Conservation (phyloP, 805 yeast species). For the Priceomyces carsonii region DNA sequence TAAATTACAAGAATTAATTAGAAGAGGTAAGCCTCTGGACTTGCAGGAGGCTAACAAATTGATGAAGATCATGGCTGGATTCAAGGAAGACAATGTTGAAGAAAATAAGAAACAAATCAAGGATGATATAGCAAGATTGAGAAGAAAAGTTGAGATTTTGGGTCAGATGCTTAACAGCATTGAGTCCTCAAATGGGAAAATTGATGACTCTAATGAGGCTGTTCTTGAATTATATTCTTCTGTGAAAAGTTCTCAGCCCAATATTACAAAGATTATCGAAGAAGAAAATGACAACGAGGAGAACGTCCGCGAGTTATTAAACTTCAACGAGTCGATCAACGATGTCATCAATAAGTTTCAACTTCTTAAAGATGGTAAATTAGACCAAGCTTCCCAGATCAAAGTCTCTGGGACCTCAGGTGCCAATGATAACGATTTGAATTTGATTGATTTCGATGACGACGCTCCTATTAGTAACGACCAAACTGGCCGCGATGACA, state of each 20-base stretch:
- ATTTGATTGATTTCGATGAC: conserved; percentile 46
- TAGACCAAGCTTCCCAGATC: conserved; percentile 53
- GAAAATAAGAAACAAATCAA: conserved; percentile 78
- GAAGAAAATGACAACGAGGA: conserved; percentile 74
- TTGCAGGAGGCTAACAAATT: conserved; percentile 93
- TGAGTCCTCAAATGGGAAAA: conserved; percentile 38
- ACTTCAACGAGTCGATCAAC: conserved; percentile 75
- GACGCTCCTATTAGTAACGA: conserved; percentile 35
- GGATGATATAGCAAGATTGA: conserved; percentile 80
- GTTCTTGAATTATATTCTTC: conserved; percentile 74
- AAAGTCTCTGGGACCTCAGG: conserved; percentile 27
- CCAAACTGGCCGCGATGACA: conserved; percentile 30
- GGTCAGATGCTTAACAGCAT: conserved; percentile 77
- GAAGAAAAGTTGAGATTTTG: conserved; percentile 81
- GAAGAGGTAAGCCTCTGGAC: conserved; percentile 95
- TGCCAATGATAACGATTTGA: conserved; percentile 27
- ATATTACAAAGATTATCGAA: conserved; percentile 76
- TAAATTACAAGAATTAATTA: conserved; percentile 89
- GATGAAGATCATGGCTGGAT: conserved; percentile 98
- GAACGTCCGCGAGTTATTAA: conserved; percentile 63
- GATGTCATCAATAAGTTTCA: conserved; percentile 66
- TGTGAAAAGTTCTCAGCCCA: conserved; percentile 83
- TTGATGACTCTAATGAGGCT: conserved; percentile 64
- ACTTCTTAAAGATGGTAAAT: conserved; percentile 64
- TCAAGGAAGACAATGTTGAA: conserved; percentile 75